A percentile compares a stretch with the other conserved stretches of the same genome.
phyloP scores from a whole-genome alignment of 1,284 basidiomycete genomes.

The Athelia sp. region DNA sequence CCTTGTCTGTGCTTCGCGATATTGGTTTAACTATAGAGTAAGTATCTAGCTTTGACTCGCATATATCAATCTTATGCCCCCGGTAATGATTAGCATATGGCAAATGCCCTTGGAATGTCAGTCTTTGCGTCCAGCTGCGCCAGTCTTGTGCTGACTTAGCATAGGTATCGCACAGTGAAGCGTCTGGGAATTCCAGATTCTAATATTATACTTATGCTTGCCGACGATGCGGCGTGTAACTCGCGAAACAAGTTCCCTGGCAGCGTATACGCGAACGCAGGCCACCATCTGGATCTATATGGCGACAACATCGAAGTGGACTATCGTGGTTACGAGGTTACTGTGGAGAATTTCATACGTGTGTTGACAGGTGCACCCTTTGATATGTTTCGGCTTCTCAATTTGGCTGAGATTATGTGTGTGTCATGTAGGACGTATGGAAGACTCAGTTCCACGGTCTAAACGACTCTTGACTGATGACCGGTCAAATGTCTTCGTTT shows the following conservation, averaged over 20 bases:
- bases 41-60: conserved; percentile 22
- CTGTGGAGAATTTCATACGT: conserved; percentile 92
- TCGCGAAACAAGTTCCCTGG: conserved; percentile 89
- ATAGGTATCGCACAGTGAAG: conserved; percentile 96
- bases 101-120: conserved; percentile 95
- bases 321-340: conserved; percentile 97
- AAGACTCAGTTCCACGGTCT: conserved; percentile 76
- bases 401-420: background rate
- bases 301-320: conserved; percentile 98
- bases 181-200: conserved; percentile 96
- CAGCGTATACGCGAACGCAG: conserved; percentile 83
- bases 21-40: conserved; percentile 99
- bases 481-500: conserved; percentile 93
- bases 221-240: conserved; percentile 96
- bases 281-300: conserved; percentile 83
- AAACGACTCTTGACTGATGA: conserved; percentile 92
- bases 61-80: conserved; percentile 1
- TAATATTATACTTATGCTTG: conserved; percentile 98
- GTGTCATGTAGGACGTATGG: conserved; percentile 61
- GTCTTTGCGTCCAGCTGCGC: conserved; percentile 16
- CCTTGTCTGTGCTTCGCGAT: conserved; percentile 88
- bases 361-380: conserved; percentile 73
- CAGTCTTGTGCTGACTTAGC: conserved; percentile 1
- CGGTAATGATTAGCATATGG: conserved; percentile 75
- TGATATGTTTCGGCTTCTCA: background rate